These are phyloP conservation scores for Colletotrichum endophyticum DNA, from an alignment of 2,329 filamentous ascomycete species.

Conservation along the genomic window DNA sequence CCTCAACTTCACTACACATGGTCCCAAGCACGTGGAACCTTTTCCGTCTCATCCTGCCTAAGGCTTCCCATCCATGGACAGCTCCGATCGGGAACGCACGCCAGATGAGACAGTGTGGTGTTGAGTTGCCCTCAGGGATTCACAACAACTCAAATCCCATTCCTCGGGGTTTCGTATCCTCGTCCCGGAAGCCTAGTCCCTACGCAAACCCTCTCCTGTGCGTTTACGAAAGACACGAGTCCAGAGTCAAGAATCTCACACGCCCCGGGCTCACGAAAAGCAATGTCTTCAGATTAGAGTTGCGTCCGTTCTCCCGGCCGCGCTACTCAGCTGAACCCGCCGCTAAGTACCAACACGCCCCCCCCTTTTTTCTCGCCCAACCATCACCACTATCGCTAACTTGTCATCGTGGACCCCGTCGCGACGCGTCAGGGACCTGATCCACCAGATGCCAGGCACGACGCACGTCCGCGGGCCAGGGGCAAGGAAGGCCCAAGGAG, in stretches of 20 bases:
- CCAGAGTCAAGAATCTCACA: neutral
- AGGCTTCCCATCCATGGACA: neutral
- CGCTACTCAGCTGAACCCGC: neutral
- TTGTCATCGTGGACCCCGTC: neutral
- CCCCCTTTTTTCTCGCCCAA: neutral
- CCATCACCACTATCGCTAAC: slow-evolving; percentile 10
- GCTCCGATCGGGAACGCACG: slow-evolving; percentile 9
- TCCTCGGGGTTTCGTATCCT: neutral
- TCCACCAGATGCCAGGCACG: slow-evolving; percentile 1
- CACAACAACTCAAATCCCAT: slow-evolving; percentile 15
- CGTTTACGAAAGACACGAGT: neutral
- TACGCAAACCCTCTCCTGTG: neutral
- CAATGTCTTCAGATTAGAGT: slow-evolving; percentile 13
- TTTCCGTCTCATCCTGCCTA: neutral
- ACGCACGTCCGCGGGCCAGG: neutral
- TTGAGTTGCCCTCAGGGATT: slow-evolving; percentile 17
- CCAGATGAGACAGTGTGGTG: slow-evolving; percentile 14
- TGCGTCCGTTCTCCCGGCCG: neutral
- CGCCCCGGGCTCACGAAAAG: neutral
- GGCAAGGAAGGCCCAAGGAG: neutral
- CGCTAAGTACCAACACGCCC: neutral
- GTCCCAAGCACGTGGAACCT: slow-evolving; percentile 15
- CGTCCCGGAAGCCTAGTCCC: neutral
- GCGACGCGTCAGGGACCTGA: neutral
- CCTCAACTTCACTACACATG: neutral